Base-by-base conservation (phyloP, 441 rosid genomes). In the Gossypium trilobum region DNA sequence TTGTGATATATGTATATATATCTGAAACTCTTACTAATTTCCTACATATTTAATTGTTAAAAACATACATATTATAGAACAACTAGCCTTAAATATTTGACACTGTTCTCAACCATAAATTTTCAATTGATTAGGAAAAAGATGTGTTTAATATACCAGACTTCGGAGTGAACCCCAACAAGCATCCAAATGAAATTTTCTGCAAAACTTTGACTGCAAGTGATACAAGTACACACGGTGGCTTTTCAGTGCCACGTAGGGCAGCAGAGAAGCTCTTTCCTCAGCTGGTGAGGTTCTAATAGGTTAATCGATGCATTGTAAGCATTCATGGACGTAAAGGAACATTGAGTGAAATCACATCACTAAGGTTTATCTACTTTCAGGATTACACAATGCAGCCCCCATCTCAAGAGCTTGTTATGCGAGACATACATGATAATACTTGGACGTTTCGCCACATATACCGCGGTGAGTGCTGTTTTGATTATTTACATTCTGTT, bases 191-290 rank as follows among this genome's bases (percentile, higher is more conserved):
- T 74, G 99, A 91, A 73, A 89, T 87, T 82, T 94, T 94, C 87
- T 94, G 99, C 83, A 94, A 94, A 79, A 93, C 87, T 2, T 84
- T 93, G 64, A 93, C 96, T 3, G 97, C 98, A 42, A 93, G 98
- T 75, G 98, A 93, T 75, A 94, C 96, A 20, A 94, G 98, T 59
- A 94, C 98, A 7, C 98, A 94, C 75, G 99, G 99, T 74, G 98
- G 98, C 70, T 94, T 94, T 80, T 94, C 99, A 0, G 97, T 94
- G 77, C 99, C 99, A 46, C 88, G 99, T n/a, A 82, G 97, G 77
- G 99, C 97, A 11, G 99, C 99, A 11, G 99, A 94, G 76, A 94
- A 94, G 86, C 97, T 94, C 59, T 94, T 94, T 77, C 97, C 99
- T 79, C 82, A 88, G 0, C 69, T 90, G 91, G 99, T 94, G 68